Evolutionary conservation across 805 yeast genomes (phyloP), one percentile per base, ranked within the genome.

Genomic region (Starmera amethionina): DNA sequence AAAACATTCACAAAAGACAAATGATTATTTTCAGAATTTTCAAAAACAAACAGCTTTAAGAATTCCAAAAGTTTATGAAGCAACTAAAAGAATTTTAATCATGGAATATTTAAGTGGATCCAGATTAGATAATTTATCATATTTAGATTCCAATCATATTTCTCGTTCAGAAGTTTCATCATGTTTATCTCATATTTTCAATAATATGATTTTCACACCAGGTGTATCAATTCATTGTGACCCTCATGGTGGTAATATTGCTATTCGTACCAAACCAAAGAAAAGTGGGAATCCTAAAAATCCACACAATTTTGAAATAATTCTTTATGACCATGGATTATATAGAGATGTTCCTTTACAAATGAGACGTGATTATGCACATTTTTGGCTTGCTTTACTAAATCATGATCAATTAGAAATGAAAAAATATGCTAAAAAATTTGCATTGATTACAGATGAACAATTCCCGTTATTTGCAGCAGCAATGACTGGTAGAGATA

Each of bases 231-330:
- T 93, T 34, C 99, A 93, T 58, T 93, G 98, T 64, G 99, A 93
- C 58, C 98, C 98, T 1, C 99, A 93, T 58, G 96, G 95, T 10
- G 99, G 99, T 0, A 93, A 93, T 54, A 65, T 93, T 43, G 96
- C 97, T 0, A 86, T 93, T 18, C 67, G 88, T 41, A 62, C 69
- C 1, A 49, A 64, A 15, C 51, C 59, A 8, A 45, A 51, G 15
- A 48, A 50, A 28, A 57, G 43, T 30, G 27, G 27, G 7, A 49
- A 43, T 39, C 42, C 43, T 4, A 38, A 49, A 10, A 65, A 68
- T 25, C 62, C 64, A 4, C 87, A 81, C 55, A 89, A 90, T 56
- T 93, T 93, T 58, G 98, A 93, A 59, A 85, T 93, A 39, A 68
- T 93, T 7, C 67, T 93, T 15, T 94, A 87, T 57, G 99, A 93